Evolutionary conservation across 306 rosid genomes (phyloP), one percentile per base, ranked within the genome.

Genomic region (Vicia villosa): DNA sequence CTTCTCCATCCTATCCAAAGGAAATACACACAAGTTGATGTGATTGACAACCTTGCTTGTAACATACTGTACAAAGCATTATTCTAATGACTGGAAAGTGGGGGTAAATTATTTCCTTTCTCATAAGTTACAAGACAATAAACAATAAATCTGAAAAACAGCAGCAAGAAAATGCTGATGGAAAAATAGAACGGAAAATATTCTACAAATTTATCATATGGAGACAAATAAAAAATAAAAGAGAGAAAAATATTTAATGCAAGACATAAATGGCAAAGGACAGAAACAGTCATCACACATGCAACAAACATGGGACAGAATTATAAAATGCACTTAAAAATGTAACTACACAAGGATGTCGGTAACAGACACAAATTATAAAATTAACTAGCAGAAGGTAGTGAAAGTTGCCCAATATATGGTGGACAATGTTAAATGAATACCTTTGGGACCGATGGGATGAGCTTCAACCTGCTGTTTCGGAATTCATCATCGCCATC

Each of bases 401-500:
- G 69, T n/a, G 50, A 42, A 34, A 70, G 66, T 56, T 14, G 12
- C 63, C 77, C 38, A 36, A 41, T 41, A 60, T 46, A 42, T 41
- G 40, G 59, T 55, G 47, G 50, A 68, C 62, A 74, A 73, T 62
- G 66, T 70, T 74, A 49, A 77, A 66, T 19, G n/a, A 66, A 59
- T 83, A 93, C 99, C 99, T 94, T 88, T 43, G 96, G 92, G 67
- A 94, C 99, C 11, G 99, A 94, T 66, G 99, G 99, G 65, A 94
- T 94, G 76, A 94, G 97, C 83, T 94, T 94, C 76, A 94, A 63
- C 84, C 99, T 86, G 77, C 99, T 91, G 76, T 89, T 94, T 61
- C 99, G 96, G 79, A 91, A 94, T 73, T 94, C 99, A 80, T 94
- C 99, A 32, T 94, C 99, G 37, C 96, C 97, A 9, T 94, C 99